These are phyloP conservation scores for Jatropha multifida DNA, from an alignment of 441 rosid species.

Conservation along the genomic window DNA sequence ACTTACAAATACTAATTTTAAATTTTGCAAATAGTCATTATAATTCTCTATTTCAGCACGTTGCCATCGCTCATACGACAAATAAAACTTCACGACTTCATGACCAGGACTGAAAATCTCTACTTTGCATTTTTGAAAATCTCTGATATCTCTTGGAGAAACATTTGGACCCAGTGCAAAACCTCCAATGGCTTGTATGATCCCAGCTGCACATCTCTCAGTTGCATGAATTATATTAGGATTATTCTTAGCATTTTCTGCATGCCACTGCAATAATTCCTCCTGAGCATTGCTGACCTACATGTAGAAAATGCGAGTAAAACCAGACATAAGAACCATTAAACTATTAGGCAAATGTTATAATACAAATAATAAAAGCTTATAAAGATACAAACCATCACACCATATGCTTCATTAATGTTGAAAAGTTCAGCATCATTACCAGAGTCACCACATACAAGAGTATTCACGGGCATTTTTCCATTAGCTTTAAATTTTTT, in stretches of 20 bases:
- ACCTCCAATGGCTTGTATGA: conserved; percentile 75
- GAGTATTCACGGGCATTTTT: conserved; percentile 66
- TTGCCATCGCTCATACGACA: conserved; percentile 85
- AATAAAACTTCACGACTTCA: conserved; percentile 64
- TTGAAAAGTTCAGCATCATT: conserved; percentile 92
- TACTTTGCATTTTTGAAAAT: conserved; percentile 32
- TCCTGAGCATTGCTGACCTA: conserved; percentile 95
- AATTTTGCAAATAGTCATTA: conserved; percentile 50
- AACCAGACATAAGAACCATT: background rate
- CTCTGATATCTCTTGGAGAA: conserved; percentile 73
- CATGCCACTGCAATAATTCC: conserved; percentile 84
- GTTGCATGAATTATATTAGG: conserved; percentile 71
- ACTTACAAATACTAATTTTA: conserved; percentile 54
- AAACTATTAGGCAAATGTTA: background rate
- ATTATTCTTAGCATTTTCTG: conserved; percentile 68
- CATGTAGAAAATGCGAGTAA: background rate
- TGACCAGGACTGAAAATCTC: conserved; percentile 48
- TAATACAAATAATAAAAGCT: background rate
- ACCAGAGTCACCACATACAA: conserved; percentile 97
- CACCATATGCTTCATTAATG: conserved; percentile 81
- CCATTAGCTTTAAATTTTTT: conserved; percentile 66
- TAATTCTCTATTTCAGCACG: conserved; percentile 70
- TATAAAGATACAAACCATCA: conserved; percentile 65
- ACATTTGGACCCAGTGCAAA: conserved; percentile 77
- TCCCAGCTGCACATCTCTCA: conserved; percentile 83